These are phyloP conservation scores for Aspergillus panamensis DNA, from an alignment of 495 filamentous ascomycete genomes.

Conservation along the genomic window DNA sequence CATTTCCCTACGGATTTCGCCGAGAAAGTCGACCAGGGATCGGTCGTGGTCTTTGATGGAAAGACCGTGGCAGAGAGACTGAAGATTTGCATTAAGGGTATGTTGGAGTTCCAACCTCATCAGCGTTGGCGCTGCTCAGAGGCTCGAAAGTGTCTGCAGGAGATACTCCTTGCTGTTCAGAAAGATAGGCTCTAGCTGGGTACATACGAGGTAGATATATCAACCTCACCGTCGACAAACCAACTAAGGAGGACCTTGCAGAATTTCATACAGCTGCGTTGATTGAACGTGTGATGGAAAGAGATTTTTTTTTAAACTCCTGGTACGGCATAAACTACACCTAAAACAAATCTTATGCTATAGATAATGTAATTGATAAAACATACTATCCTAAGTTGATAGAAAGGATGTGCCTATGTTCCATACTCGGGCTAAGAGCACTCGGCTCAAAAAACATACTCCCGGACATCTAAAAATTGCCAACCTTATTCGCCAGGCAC, in stretches of 20 bases:
- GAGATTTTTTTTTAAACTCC: not conserved
- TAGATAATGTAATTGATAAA: not conserved
- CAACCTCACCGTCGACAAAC: no score
- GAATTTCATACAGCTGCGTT: no score
- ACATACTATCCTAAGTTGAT: not conserved
- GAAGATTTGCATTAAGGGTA: constrained; percentile 42
- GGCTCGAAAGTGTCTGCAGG: constrained; percentile 29
- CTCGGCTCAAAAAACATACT: no score
- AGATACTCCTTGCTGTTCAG: constrained; percentile 9
- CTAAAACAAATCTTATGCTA: not conserved
- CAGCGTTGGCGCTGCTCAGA: constrained; percentile 39
- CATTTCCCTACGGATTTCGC: constrained; percentile 39
- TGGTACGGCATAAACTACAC: no score
- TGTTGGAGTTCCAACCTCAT: constrained; percentile 43
- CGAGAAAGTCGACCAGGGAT: constrained; percentile 36
- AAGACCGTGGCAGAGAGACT: constrained; percentile 36
- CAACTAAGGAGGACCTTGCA: no score
- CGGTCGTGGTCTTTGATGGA: constrained; percentile 26
- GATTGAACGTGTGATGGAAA: no score
- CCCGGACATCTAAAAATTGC: no score
- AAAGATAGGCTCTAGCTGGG: no score
- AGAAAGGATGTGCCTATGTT: no score
- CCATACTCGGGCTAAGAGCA: no score
- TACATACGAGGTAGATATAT: no score
- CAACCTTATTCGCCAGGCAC: no score